Evolutionary conservation across 176 grass and related monocot species (phyloP).

Genomic region (Thalia dealbata): DNA sequence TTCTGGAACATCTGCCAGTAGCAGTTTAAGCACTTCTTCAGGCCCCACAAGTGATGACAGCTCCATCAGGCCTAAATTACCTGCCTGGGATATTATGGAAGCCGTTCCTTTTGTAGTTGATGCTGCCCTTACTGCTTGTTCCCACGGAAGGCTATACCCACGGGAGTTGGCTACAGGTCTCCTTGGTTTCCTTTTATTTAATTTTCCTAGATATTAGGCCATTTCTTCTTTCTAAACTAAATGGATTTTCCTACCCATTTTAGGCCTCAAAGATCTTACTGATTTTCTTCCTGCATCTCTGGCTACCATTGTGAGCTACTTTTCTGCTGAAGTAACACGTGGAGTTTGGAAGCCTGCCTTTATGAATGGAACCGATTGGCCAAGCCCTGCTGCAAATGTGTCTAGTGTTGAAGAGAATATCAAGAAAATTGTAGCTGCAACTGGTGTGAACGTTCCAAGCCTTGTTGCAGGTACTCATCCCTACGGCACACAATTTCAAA

Average conservation of each 20-base stretch:
- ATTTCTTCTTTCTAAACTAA: background rate
- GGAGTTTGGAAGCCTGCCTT: slow-evolving; percentile 95
- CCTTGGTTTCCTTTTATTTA: slow-evolving; percentile 19
- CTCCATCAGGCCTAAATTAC: slow-evolving; percentile 69
- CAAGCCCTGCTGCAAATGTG: slow-evolving; percentile 80
- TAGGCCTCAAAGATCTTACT: slow-evolving; percentile 86
- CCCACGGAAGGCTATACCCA: slow-evolving; percentile 82
- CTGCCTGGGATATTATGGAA: slow-evolving; percentile 97
- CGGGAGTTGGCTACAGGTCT: slow-evolving; percentile 90
- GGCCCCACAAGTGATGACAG: slow-evolving; percentile 48
- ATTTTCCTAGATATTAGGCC: background rate
- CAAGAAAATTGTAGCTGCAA: slow-evolving; percentile 87
- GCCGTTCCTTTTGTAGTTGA: slow-evolving; percentile 98
- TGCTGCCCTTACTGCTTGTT: slow-evolving; percentile 90
- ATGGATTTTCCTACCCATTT: slow-evolving; percentile 9
- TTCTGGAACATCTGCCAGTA: slow-evolving; percentile 59
- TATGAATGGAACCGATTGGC: slow-evolving; percentile 99
- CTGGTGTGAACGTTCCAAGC: slow-evolving; percentile 84
- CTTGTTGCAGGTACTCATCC: slow-evolving; percentile 70
- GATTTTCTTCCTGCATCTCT: slow-evolving; percentile 84
- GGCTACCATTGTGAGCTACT: slow-evolving; percentile 92
- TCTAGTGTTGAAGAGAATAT: slow-evolving; percentile 87
- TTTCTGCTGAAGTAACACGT: slow-evolving; percentile 89
- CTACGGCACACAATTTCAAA: slow-evolving; percentile 18
- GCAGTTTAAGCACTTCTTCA: slow-evolving; percentile 75